Percentiles rank a stretch among this genome's conserved stretches.
phyloP scores from a whole-genome alignment of 2,329 filamentous ascomycete genomes.

The Epichloe gansuensis region DNA sequence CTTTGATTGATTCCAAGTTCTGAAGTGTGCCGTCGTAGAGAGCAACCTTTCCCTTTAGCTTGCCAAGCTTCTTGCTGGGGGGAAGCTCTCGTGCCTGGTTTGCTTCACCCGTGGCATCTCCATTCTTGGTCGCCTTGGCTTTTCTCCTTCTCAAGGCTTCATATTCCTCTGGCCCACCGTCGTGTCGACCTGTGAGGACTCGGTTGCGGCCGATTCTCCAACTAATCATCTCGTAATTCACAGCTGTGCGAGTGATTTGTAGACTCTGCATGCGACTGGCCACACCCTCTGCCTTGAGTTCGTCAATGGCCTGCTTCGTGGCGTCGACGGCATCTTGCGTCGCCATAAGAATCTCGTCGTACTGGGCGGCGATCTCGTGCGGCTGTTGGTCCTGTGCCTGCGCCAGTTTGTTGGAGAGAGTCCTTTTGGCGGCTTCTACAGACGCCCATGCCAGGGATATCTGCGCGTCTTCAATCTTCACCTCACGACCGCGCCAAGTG shows the following conservation, averaged over 20 bases:
- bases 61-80: conserved; percentile 61
- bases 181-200: conserved; percentile 69
- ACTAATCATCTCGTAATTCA: conserved; percentile 87
- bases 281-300: conserved; percentile 71
- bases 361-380: conserved; percentile 67
- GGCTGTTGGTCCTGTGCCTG: conserved; percentile 31
- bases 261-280: conserved; percentile 78
- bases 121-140: conserved; percentile 15
- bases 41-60: conserved; percentile 74
- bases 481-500: conserved; percentile 72
- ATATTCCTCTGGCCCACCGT: conserved; percentile 53
- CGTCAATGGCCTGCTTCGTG: conserved; percentile 85
- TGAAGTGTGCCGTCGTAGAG: conserved; percentile 86
- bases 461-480: conserved; percentile 82
- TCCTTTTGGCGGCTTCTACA: conserved; percentile 42
- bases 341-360: conserved; percentile 79
- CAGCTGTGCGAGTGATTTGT: conserved; percentile 81
- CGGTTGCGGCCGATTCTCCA: conserved; percentile 92
- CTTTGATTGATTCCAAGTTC: conserved; percentile 79
- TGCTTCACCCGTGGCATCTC: conserved; percentile 21
- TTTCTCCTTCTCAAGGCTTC: conserved; percentile 38
- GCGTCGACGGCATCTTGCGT: conserved; percentile 92
- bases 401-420: conserved; percentile 34
- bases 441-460: conserved; percentile 74
- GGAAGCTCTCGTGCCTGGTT: conserved; percentile 48